Conservation (phyloP, 352 stramenopile species). For the Phytophthora podocarpi region DNA sequence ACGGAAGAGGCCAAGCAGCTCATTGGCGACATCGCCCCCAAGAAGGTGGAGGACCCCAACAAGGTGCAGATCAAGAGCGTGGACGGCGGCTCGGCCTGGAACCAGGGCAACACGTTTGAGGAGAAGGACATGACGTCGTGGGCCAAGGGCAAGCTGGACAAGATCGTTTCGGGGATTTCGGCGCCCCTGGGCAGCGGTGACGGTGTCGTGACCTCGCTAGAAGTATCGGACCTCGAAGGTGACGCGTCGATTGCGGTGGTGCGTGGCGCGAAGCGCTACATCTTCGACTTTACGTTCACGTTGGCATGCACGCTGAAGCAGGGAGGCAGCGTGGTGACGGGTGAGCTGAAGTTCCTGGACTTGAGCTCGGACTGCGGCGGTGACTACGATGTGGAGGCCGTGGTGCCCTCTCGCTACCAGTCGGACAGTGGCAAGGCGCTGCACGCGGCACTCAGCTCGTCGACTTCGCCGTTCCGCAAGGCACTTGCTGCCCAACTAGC, state of each 20-base stretch:
- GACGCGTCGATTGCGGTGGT: slow-evolving; percentile 93
- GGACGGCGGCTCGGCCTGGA: slow-evolving; percentile 91
- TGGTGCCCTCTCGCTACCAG: slow-evolving; percentile 74
- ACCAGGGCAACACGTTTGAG: slow-evolving; percentile 94
- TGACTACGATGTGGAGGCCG: slow-evolving; percentile 75
- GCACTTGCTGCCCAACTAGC: slow-evolving; percentile 57
- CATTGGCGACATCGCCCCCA: slow-evolving; percentile 95
- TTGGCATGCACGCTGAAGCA: slow-evolving; percentile 50
- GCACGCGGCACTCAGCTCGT: slow-evolving; percentile 59
- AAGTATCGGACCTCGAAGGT: slow-evolving; percentile 88
- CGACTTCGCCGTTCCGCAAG: slow-evolving; percentile 62
- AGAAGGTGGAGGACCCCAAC: slow-evolving; percentile 79
- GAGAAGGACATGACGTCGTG: slow-evolving; percentile 91
- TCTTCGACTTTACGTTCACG: slow-evolving; percentile 83
- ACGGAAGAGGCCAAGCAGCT: slow-evolving; percentile 97
- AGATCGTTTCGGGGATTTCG: slow-evolving; percentile 52
- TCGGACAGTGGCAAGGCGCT: slow-evolving; percentile 70
- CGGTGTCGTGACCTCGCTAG: slow-evolving; percentile 58
- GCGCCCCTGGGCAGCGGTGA: slow-evolving; percentile 38
- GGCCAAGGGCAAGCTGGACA: slow-evolving; percentile 79
- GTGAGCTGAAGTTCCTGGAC: slow-evolving; percentile 82
- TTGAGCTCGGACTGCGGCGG: slow-evolving; percentile 77
- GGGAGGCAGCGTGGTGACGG: slow-evolving; percentile 29
- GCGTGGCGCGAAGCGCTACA: slow-evolving; percentile 94
- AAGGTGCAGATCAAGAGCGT: slow-evolving; percentile 86